Evolutionary conservation across 768 basidiomycete genomes (phyloP).

Genomic region (Suillus alpinus): DNA sequence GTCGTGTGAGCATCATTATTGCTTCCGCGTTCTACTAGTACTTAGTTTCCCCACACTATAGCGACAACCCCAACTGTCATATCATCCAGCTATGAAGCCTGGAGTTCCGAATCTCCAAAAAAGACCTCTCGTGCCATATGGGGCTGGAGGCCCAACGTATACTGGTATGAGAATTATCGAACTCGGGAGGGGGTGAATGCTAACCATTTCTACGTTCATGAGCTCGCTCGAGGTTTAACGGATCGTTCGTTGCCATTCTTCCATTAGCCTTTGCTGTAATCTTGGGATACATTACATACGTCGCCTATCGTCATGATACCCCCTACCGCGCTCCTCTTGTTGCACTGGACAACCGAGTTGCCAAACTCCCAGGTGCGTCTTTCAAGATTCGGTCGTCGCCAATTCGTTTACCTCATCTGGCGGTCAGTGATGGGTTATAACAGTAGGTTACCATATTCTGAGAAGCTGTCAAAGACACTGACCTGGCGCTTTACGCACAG

Average conservation of each 20-base stretch:
- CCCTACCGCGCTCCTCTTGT: neutral
- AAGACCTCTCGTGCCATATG: neutral
- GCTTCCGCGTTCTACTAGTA: neutral
- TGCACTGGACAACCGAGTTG: constrained; percentile 22
- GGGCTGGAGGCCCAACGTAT: neutral
- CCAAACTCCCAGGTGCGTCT: constrained; percentile 34
- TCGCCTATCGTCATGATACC: constrained; percentile 10
- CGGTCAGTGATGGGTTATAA: constrained; percentile 59
- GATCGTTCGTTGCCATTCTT: constrained; percentile 10
- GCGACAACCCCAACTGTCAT: neutral
- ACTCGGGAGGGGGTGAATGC: neutral
- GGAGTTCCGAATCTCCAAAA: neutral
- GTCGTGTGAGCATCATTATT: neutral
- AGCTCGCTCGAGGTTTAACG: constrained; percentile 3
- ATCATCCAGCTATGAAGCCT: neutral
- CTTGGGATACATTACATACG: constrained; percentile 14
- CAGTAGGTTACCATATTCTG: constrained; percentile 36
- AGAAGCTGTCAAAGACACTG: neutral
- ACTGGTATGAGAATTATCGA: neutral
- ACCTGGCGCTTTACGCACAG: constrained; percentile 29
- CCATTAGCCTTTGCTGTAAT: constrained; percentile 18
- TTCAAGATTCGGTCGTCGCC: neutral
- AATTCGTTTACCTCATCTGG: neutral
- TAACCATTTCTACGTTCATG: neutral
- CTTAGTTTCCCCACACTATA: neutral